Conservation (phyloP, 441 rosid genomes). For the Populus hybrid region DNA sequence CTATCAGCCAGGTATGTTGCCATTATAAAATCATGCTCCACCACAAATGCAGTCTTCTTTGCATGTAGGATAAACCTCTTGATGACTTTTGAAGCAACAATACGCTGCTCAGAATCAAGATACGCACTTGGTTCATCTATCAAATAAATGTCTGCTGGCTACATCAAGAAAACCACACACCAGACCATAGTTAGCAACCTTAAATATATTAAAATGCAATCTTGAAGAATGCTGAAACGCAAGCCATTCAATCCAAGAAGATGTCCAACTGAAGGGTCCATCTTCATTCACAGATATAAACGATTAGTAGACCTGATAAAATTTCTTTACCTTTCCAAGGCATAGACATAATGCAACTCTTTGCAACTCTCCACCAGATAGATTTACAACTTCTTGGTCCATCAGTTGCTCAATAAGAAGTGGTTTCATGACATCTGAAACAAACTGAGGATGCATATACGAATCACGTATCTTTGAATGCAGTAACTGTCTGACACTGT, state of each 20-base stretch:
- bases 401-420: slow-evolving; percentile 91
- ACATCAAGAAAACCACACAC: slow-evolving; percentile 27
- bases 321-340: slow-evolving; percentile 75
- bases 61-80: slow-evolving; percentile 95
- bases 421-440: slow-evolving; percentile 97
- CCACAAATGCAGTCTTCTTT: slow-evolving; percentile 93
- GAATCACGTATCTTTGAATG: slow-evolving; percentile 85
- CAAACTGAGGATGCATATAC: slow-evolving; percentile 86
- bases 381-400: slow-evolving; percentile 93
- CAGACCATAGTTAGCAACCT: neutral
- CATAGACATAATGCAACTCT: slow-evolving; percentile 93
- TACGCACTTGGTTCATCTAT: slow-evolving; percentile 98
- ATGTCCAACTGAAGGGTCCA: no score
- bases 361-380: slow-evolving; percentile 98
- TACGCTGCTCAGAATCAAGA: slow-evolving; percentile 97
- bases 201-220: neutral
- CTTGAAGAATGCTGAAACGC: no score
- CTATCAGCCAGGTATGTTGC: slow-evolving; percentile 89
- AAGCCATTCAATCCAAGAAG: no score
- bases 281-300: neutral
- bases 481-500: slow-evolving; percentile 70
- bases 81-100: slow-evolving; percentile 91
- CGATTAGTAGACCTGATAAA: neutral
- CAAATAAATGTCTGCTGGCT: slow-evolving; percentile 97
- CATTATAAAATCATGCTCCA: slow-evolving; percentile 98